These are phyloP conservation scores for Rosa lucieae DNA, from an alignment of 306 rosid species.

Conservation along the genomic window DNA sequence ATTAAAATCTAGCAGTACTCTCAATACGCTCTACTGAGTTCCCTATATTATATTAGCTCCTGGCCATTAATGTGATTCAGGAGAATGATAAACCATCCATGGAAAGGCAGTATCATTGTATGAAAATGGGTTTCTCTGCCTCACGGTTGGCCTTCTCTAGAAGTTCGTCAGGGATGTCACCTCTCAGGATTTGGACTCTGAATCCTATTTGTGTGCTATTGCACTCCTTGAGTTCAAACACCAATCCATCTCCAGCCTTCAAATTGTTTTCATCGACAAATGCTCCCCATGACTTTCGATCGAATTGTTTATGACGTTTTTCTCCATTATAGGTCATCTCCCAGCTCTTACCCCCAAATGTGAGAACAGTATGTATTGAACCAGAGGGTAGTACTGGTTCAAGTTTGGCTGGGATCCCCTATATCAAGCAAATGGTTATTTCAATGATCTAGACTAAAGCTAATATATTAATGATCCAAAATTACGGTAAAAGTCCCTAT, in stretches of 20 bases:
- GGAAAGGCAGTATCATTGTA: neutral
- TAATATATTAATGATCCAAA: neutral
- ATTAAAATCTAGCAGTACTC: neutral
- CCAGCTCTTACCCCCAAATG: conserved; percentile 42
- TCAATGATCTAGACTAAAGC: conserved; percentile 5
- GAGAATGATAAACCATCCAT: neutral
- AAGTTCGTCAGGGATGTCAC: conserved; percentile 49
- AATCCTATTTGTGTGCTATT: conserved; percentile 29
- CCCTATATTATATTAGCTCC: neutral
- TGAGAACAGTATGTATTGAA: conserved; percentile 32
- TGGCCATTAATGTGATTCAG: neutral
- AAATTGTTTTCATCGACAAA: conserved; percentile 50
- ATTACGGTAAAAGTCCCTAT: neutral
- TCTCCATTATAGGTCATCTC: conserved; percentile 33
- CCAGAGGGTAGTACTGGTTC: conserved; percentile 32
- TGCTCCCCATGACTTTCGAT: conserved; percentile 33
- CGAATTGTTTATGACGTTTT: conserved; percentile 4
- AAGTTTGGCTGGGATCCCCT: conserved; percentile 19
- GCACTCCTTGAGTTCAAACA: conserved; percentile 49
- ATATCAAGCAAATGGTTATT: conserved; percentile 6
- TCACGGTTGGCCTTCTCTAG: conserved; percentile 24
- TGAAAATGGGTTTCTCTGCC: conserved; percentile 32
- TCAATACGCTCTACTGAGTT: neutral
- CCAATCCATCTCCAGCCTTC: conserved; percentile 58
- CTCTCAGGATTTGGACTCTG: conserved; percentile 66